A percentile compares a stretch with the other conserved stretches of the same genome.
These are phyloP conservation scores for Pseudogymnoascus sp. DNA, from an alignment of 2,329 filamentous ascomycete species.

Conservation along the genomic window DNA sequence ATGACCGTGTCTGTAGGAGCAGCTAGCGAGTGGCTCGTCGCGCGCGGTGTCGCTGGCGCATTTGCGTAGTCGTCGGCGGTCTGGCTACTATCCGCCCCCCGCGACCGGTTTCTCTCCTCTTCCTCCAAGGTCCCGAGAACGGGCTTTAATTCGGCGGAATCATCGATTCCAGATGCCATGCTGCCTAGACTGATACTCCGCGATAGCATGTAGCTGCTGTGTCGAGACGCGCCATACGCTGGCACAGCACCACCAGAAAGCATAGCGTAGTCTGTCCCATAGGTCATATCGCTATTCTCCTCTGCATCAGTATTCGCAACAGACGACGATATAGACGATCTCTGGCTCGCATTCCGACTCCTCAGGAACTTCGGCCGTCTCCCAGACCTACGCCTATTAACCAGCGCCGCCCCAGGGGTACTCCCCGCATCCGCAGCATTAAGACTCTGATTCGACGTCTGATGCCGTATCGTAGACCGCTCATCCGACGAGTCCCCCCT, in stretches of 20 bases:
- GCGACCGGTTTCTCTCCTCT: conserved; percentile 38
- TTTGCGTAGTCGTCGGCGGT: conserved; percentile 33
- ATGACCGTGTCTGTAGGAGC: conserved; percentile 82
- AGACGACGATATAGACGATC: conserved; percentile 53
- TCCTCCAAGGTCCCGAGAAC: conserved; percentile 51
- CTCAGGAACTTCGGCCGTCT: conserved; percentile 48
- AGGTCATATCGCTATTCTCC: conserved; percentile 60
- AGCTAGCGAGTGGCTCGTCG: conserved; percentile 42
- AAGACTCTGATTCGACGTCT: conserved; percentile 28
- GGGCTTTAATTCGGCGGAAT: conserved; percentile 29
- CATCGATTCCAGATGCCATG: conserved; percentile 65
- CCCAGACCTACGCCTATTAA: conserved; percentile 29
- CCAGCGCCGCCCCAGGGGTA: conserved; percentile 38
- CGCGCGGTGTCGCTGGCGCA: conserved; percentile 62
- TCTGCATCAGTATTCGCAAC: conserved; percentile 43
- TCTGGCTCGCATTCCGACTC: conserved; percentile 44
- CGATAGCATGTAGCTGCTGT: conserved; percentile 49
- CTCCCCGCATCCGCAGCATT: conserved; percentile 36
- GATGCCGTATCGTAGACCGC: conserved; percentile 24
- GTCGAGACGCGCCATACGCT: conserved; percentile 40
- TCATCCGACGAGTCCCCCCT: conserved; percentile 16
- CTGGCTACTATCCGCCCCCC: conserved; percentile 37
- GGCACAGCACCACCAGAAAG: conserved; percentile 72
- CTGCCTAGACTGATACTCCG: conserved; percentile 82
- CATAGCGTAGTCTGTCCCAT: conserved; percentile 71